Base-by-base conservation (phyloP, 768 basidiomycete genomes). In the Boletus reticuloceps region DNA sequence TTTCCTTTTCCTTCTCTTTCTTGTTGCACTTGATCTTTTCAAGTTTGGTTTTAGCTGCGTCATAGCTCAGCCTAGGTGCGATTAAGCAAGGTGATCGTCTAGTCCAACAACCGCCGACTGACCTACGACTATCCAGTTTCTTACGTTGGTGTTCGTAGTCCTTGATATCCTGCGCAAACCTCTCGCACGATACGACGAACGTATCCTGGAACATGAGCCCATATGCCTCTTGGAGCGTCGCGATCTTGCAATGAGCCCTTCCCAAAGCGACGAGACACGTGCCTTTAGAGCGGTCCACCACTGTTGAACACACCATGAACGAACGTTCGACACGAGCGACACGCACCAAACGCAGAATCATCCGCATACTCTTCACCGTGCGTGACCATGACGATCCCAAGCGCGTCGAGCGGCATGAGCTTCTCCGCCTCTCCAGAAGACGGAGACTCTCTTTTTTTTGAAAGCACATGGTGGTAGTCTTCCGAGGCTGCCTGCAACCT, bases 71-170 rank as follows among this genome's bases (percentile, higher is more conserved):
- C 64, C 94, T 94, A 50, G 25, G 29, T 43, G 29, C 37, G 6
- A 39, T 29, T 29, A 13, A 16, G 6, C 6, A 29, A 13, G 29
- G 37, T 9, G 27, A 44, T 25, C 16, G n/a, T 32, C 39, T 19
- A 14, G n/a, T 22, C 16, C 12, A 16, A 45, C 27, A 16, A 12
- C 42, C 2, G 17, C 16, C 32, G 46, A 67, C 77, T 48, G 56
- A 89, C 92, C 91, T 79, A 64, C 91, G 77, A 49, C 88, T 92
- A 53, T 96, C 93, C 16, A 95, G 72, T 67, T 94, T 95, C 81
- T 94, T 96, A 58, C 85, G 82, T 56, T 88, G 78, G 6, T 75
- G 66, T 54, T 93, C 88, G 59, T 90, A 95, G 52, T 94, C 93
- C 65, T 86, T 91, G 66, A 96, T 86, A 29, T 89, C 86, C 10